These are phyloP conservation scores for Calonectria pauciramosa DNA, from an alignment of 2,329 filamentous ascomycete genomes.

Conservation along the genomic window DNA sequence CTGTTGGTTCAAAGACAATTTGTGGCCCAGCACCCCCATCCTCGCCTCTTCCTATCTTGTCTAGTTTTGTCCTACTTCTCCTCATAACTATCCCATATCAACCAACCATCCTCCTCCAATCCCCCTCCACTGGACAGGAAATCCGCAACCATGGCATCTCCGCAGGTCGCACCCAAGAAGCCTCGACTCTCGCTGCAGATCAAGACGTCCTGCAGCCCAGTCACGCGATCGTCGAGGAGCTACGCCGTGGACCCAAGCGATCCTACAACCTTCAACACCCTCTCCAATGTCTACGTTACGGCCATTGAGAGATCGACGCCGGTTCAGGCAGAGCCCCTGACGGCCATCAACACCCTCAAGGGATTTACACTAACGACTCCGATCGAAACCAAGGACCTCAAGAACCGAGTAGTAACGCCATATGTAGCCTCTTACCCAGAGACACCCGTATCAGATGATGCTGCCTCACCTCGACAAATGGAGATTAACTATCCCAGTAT, in stretches of 20 bases:
- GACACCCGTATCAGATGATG: slow-evolving; percentile 67
- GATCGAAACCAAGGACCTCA: slow-evolving; percentile 45
- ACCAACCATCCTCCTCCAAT: neutral
- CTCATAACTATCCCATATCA: slow-evolving; percentile 4
- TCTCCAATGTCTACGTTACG: slow-evolving; percentile 75
- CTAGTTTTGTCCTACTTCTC: slow-evolving; percentile 13
- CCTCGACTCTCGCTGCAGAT: slow-evolving; percentile 71
- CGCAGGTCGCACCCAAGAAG: slow-evolving; percentile 58
- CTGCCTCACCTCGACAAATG: slow-evolving; percentile 61
- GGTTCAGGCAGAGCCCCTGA: slow-evolving; percentile 60
- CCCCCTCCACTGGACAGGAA: slow-evolving; percentile 3
- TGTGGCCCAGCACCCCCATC: slow-evolving; percentile 7
- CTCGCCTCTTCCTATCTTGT: slow-evolving; percentile 14
- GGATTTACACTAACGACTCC: slow-evolving; percentile 50
- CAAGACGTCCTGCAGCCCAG: slow-evolving; percentile 58
- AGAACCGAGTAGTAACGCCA: slow-evolving; percentile 57
- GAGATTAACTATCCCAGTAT: slow-evolving; percentile 66
- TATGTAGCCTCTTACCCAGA: slow-evolving; percentile 63
- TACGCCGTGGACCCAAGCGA: slow-evolving; percentile 66
- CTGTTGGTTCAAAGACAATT: slow-evolving; percentile 35
- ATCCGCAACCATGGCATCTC: slow-evolving; percentile 52
- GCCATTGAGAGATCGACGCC: slow-evolving; percentile 72
- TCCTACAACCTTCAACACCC: slow-evolving; percentile 75
- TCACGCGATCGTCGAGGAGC: slow-evolving; percentile 51
- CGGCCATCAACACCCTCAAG: slow-evolving; percentile 61